phyloP scores from a whole-genome alignment of 176 grass and related monocot genomes.

The Secale cereale region DNA sequence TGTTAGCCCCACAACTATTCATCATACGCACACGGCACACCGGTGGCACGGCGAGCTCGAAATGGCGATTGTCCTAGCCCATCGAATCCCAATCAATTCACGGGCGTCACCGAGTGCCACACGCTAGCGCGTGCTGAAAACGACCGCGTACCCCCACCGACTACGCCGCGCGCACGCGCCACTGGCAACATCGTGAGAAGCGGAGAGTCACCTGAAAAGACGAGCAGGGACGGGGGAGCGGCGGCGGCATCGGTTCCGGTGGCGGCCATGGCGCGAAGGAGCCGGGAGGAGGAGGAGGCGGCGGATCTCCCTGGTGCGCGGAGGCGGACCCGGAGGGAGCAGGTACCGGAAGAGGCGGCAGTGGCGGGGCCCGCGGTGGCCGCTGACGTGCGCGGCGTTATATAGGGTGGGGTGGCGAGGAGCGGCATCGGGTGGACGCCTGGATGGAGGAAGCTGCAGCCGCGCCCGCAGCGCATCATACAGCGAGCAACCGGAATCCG shows the following conservation, averaged over 20 bases:
- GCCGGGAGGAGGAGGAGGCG: neutral
- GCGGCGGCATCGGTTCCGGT: neutral
- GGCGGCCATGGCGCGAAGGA: constrained; percentile 29
- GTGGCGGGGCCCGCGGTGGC: neutral
- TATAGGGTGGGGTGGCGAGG: constrained; percentile 24
- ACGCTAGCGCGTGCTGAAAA: neutral
- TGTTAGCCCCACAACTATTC: neutral
- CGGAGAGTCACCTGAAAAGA: constrained; percentile 67
- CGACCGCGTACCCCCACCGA: neutral
- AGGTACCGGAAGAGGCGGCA: neutral
- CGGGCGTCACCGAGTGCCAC: neutral
- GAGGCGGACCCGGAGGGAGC: neutral
- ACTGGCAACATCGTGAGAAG: neutral
- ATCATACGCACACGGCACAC: neutral
- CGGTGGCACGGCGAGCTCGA: neutral
- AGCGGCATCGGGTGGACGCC: constrained; percentile 31
- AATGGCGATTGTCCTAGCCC: neutral
- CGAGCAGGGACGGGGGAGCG: constrained; percentile 67
- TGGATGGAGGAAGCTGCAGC: constrained; percentile 6
- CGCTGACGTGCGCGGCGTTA: neutral
- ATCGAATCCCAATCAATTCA: neutral
- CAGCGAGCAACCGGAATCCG: neutral
- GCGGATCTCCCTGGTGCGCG: constrained; percentile 33
- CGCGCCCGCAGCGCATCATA: neutral
- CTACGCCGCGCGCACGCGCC: neutral